phyloP scores from a whole-genome alignment of 2,329 filamentous ascomycete species.

The Pezizomycotina sp. region DNA sequence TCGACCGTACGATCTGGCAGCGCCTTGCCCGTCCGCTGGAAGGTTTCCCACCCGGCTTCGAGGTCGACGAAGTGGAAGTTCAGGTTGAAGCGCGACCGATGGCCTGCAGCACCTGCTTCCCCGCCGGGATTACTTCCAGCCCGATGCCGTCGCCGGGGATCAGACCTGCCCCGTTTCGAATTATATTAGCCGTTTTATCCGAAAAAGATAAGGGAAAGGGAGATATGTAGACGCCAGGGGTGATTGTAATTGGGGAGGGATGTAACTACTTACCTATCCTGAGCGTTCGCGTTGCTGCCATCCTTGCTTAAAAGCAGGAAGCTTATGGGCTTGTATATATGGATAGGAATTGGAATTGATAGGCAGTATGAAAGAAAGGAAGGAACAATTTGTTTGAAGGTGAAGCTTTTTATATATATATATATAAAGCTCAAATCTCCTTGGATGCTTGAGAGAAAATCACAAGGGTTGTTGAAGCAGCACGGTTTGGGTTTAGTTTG shows the following conservation, averaged over 20 bases:
- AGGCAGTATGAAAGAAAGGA: too few species aligned
- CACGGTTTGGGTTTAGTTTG: too few species aligned
- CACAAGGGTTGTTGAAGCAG: too few species aligned
- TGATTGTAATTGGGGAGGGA: conserved; percentile 5
- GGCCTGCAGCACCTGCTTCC: conserved; percentile 78
- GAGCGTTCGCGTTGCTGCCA: conserved; percentile 17
- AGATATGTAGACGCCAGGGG: conserved; percentile 10
- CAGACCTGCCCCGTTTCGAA: conserved; percentile 44
- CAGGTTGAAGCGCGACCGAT: conserved; percentile 75
- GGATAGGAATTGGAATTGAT: neutral
- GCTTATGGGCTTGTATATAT: neutral
- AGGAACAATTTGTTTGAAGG: too few species aligned
- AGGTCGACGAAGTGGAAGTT: conserved; percentile 92
- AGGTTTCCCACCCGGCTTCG: conserved; percentile 81
- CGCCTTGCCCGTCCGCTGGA: conserved; percentile 74
- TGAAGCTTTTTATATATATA: too few species aligned
- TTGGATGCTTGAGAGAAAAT: too few species aligned
- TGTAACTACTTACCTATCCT: conserved; percentile 17
- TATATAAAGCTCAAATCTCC: too few species aligned
- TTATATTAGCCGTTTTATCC: neutral
- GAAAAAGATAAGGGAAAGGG: neutral
- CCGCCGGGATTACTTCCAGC: conserved; percentile 92
- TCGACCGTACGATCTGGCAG: conserved; percentile 84
- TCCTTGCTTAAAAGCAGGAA: conserved; percentile 3
- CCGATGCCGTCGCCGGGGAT: conserved; percentile 98